Evolutionary conservation across 306 rosid species (phyloP), one percentile per base, ranked within the genome.

Genomic region (Vicia sativa): DNA sequence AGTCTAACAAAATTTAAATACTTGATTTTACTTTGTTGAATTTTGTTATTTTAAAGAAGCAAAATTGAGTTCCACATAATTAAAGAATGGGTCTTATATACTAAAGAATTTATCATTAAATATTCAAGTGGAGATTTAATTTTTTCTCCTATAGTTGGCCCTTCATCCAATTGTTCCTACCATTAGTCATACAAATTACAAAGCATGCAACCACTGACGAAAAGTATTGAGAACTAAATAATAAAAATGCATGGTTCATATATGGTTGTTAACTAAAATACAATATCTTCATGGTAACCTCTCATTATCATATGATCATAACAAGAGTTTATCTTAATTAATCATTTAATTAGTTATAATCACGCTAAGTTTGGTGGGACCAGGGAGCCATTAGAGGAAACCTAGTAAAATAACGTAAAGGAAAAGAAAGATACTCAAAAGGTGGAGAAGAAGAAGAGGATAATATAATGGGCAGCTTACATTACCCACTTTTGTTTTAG

Each of bases 241-340:
- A 34, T 34, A 34, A 62, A n/a, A 62, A 67, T 38, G 70, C 67
- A 77, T 61, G 14, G 26, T 2, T 59, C n/a, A 59, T 34, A n/a
- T n/a, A 34, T 57, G 25, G 7, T 43, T 72, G 70, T 42, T 19
- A 39, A 29, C 57, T 50, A 66, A 77, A 72, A 13, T 34, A 77
- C 67, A 73, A 77, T 81, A 81, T 81, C 85, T 74, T 69, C 79
- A 58, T 63, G 72, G 52, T 72, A 15, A 28, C 28, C 42, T 80
- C 57, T 71, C 71, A 71, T 53, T 44, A 60, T 71, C 55, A 34
- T 52, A 12, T 65, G 57, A 53, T 71, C n/a, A 75, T 53, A 38
- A 26, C 9, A 62, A 41, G 19, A 46, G 18, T 37, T 14, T 16
- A 71, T 61, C 28, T 19, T 45, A 60, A 65, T 28, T 43, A 55